Evolutionary conservation across 257 asterid genomes (phyloP).

Genomic region (Pogostemon cablin): DNA sequence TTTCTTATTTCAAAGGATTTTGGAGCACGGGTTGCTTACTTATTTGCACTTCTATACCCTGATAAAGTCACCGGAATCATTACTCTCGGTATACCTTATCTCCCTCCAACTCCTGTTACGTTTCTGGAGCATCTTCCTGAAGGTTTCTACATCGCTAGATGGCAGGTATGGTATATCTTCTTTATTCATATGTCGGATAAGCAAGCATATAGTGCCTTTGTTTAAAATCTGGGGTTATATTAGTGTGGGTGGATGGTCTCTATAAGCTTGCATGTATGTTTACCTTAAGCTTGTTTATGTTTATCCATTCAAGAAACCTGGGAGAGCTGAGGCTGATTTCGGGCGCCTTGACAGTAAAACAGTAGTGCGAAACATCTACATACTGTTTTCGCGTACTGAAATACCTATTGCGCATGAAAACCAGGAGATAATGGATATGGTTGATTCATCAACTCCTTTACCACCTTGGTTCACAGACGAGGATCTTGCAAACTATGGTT

Average conservation of each 20-base stretch:
- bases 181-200: background rate
- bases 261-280: background rate
- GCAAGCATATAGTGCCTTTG: background rate
- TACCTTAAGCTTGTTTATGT: background rate
- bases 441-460: conserved; percentile 49
- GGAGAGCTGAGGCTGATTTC: conserved; percentile 64
- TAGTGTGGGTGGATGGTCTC: background rate
- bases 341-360: conserved; percentile 50
- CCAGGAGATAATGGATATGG: conserved; percentile 61
- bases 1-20: conserved; percentile 57
- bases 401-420: conserved; percentile 47
- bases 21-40: conserved; percentile 47
- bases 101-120: conserved; percentile 39
- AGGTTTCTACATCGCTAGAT: conserved; percentile 67
- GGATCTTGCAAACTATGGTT: conserved; percentile 56
- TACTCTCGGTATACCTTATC: conserved; percentile 55
- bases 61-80: conserved; percentile 48
- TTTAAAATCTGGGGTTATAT: background rate
- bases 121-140: conserved; percentile 43
- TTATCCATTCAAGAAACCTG: conserved; percentile 41
- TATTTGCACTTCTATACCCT: conserved; percentile 53
- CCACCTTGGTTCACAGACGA: conserved; percentile 63
- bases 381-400: conserved; percentile 45
- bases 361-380: conserved; percentile 48
- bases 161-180: conserved; percentile 48